A percentile compares a stretch with the other conserved stretches of the same genome.
Conservation (phyloP, 1,139 yeast species). For the Suhomyces taliae region DNA sequence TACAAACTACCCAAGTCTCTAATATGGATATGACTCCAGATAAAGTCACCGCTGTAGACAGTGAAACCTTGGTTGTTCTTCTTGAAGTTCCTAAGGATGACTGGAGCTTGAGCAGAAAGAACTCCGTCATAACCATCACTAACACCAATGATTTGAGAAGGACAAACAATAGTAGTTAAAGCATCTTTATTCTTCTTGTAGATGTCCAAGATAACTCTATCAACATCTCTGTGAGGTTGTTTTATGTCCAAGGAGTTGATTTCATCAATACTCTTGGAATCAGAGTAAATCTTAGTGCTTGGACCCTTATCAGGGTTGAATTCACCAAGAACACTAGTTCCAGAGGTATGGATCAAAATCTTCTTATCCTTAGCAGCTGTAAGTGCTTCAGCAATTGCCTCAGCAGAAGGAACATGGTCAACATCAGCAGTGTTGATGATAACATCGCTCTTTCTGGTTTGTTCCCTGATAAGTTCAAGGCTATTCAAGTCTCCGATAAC, state of each 20-base stretch:
- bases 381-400: slow-evolving; percentile 21
- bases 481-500: slow-evolving; percentile 27
- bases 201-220: slow-evolving; percentile 30
- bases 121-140: slow-evolving; percentile 35
- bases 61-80: slow-evolving; percentile 28
- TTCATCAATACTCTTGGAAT: slow-evolving; percentile 28
- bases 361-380: slow-evolving; percentile 13
- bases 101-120: slow-evolving; percentile 36
- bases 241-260: slow-evolving; percentile 27
- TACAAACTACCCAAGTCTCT: slow-evolving; percentile 38
- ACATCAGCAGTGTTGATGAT: slow-evolving; percentile 40
- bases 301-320: slow-evolving; percentile 22
- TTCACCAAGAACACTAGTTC: slow-evolving; percentile 36
- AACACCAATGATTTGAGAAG: slow-evolving; percentile 26
- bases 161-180: slow-evolving; percentile 24
- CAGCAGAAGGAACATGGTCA: slow-evolving; percentile 34
- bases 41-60: slow-evolving; percentile 32
- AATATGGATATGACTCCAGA: slow-evolving; percentile 41
- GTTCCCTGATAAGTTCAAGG: slow-evolving; percentile 20
- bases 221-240: slow-evolving; percentile 41
- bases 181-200: slow-evolving; percentile 19
- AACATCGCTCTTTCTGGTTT: slow-evolving; percentile 26
- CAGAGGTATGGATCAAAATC: slow-evolving; percentile 40
- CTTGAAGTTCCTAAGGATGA: slow-evolving; percentile 21
- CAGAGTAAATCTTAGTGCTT: slow-evolving; percentile 28